Percentiles rank a stretch among this genome's conserved stretches.
These are phyloP conservation scores for Lachnum nothofagi DNA, from an alignment of 2,329 filamentous ascomycete genomes.

Conservation along the genomic window DNA sequence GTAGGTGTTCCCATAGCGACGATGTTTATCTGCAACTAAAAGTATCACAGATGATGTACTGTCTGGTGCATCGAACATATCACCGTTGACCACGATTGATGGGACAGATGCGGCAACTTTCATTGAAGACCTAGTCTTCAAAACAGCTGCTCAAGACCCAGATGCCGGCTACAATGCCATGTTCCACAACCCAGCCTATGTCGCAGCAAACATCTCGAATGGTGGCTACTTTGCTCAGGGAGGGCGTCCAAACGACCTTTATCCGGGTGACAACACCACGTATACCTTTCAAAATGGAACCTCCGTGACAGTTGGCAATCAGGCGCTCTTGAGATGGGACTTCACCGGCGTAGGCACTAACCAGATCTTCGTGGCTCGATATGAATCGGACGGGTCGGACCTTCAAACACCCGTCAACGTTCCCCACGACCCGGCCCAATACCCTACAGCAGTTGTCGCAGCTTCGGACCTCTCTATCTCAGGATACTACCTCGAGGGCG, in stretches of 20 bases:
- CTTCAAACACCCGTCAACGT: neutral
- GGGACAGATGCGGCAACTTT: conserved; percentile 44
- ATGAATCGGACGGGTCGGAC: neutral
- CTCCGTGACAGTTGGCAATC: conserved; percentile 26
- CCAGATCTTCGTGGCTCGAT: neutral
- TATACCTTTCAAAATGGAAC: conserved; percentile 36
- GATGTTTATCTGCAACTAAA: neutral
- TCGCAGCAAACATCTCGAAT: conserved; percentile 3
- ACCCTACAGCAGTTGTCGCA: conserved; percentile 10
- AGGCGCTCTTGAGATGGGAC: conserved; percentile 31
- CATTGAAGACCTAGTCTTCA: conserved; percentile 39
- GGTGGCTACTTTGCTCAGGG: conserved; percentile 33
- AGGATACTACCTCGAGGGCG: conserved; percentile 11
- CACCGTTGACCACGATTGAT: conserved; percentile 49
- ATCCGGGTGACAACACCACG: conserved; percentile 33
- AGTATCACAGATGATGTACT: neutral
- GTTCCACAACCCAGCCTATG: conserved; percentile 30
- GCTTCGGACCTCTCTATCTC: conserved; percentile 7
- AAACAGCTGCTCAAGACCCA: conserved; percentile 31
- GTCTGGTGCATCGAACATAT: conserved; percentile 37
- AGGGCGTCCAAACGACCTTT: conserved; percentile 33
- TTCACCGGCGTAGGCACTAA: conserved; percentile 15
- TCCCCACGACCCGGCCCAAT: conserved; percentile 1
- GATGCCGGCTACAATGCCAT: conserved; percentile 36
- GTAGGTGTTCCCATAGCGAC: conserved; percentile 27